phyloP scores from a whole-genome alignment of 2,329 filamentous ascomycete genomes.

The Claviceps cyperi region DNA sequence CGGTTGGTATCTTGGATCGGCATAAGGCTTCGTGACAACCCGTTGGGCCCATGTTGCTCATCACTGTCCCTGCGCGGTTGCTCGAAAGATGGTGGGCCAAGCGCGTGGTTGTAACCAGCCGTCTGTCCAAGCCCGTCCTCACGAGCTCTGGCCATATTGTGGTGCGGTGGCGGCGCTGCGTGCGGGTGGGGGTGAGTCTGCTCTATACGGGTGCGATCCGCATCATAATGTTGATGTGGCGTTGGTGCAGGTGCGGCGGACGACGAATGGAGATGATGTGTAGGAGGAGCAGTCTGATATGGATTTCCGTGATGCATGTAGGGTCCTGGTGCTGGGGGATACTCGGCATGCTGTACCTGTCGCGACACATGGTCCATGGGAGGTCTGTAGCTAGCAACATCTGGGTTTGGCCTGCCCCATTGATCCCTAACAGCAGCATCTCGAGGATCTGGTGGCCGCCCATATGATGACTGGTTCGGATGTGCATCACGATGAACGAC shows the following conservation, averaged over 20 bases:
- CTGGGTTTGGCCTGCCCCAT: conserved; percentile 14
- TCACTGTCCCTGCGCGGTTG: conserved; percentile 22
- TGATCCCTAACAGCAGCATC: conserved; percentile 17
- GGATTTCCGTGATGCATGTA: conserved; percentile 17
- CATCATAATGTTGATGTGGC: conserved; percentile 28
- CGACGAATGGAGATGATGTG: conserved; percentile 22
- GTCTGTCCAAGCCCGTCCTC: conserved; percentile 37
- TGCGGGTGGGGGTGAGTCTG: conserved; percentile 23
- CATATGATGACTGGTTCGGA: conserved; percentile 30
- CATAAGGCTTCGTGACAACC: conserved; percentile 50
- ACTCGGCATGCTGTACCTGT: conserved; percentile 27
- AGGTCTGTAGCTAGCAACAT: conserved; percentile 19
- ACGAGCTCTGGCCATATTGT: conserved; percentile 23
- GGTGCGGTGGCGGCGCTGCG: conserved; percentile 19
- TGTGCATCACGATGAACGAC: conserved; percentile 30
- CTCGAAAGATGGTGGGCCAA: conserved; percentile 26
- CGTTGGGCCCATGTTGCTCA: conserved; percentile 24
- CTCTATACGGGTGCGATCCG: conserved; percentile 33
- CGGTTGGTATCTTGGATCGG: conserved; percentile 68
- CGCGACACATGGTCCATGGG: conserved; percentile 26
- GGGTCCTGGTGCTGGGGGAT: conserved; percentile 28
- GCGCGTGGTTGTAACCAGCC: conserved; percentile 32
- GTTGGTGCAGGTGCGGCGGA: conserved; percentile 18
- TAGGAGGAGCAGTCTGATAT: conserved; percentile 17
- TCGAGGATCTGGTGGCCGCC: conserved; percentile 23